phyloP scores from a whole-genome alignment of 495 filamentous ascomycete species.

The Penicillium canescens region DNA sequence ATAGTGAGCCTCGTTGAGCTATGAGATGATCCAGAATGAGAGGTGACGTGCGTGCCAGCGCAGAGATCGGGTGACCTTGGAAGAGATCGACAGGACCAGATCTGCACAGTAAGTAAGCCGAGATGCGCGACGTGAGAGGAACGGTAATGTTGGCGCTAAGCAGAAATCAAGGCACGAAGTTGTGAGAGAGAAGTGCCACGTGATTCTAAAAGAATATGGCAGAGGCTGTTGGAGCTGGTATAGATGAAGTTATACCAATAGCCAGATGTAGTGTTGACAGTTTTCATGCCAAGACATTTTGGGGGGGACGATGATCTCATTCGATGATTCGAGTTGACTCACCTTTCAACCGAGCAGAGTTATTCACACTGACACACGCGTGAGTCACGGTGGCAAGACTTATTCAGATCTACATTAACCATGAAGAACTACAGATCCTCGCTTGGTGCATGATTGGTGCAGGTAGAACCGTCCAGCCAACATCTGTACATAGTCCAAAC shows the following conservation, averaged over 20 bases:
- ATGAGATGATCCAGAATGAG: slow-evolving; percentile 9
- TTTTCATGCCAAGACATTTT: slow-evolving; percentile 6
- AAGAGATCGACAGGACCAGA: slow-evolving; percentile 35
- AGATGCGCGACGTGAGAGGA: slow-evolving; percentile 11
- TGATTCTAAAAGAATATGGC: neutral
- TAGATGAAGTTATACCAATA: slow-evolving; percentile 4
- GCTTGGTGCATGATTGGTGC: no score
- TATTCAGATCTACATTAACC: no score
- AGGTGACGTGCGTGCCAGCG: slow-evolving; percentile 38
- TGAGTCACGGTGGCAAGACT: no score
- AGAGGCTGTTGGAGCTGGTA: neutral
- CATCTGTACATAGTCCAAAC: no score
- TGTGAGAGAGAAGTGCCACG: neutral
- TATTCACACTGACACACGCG: no score
- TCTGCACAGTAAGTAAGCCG: slow-evolving; percentile 22
- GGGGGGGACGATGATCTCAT: slow-evolving; percentile 8
- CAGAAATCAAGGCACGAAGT: neutral
- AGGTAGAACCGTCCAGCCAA: no score
- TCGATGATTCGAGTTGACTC: slow-evolving; percentile 11
- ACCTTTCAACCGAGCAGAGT: neutral
- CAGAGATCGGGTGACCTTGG: slow-evolving; percentile 44
- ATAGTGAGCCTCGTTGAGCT: slow-evolving; percentile 14
- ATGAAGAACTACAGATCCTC: no score
- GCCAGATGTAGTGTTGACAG: neutral
- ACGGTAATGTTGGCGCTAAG: slow-evolving; percentile 2